These are phyloP conservation scores for Alternaria longipes DNA, from an alignment of 2,329 filamentous ascomycete species.

Conservation along the genomic window DNA sequence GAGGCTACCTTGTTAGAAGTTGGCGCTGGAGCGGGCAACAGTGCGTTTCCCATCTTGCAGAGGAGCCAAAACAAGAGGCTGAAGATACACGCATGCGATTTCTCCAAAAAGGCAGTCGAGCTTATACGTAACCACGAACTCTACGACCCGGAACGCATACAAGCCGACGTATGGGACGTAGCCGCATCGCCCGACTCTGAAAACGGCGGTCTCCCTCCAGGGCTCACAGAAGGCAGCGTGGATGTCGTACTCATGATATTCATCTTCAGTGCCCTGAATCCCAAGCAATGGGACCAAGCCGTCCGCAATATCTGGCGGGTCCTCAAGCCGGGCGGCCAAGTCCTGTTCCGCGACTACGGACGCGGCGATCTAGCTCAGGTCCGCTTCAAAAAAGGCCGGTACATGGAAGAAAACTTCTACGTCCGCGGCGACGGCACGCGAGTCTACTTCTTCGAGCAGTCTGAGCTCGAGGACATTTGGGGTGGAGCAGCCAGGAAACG, in stretches of 20 bases:
- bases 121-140: conserved; percentile 83
- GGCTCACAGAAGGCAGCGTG: conserved; percentile 78
- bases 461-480: conserved; percentile 86
- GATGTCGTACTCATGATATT: conserved; percentile 96
- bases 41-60: conserved; percentile 87
- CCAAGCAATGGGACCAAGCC: conserved; percentile 82
- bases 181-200: conserved; percentile 61
- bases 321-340: conserved; percentile 89
- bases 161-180: conserved; percentile 95
- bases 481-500: conserved; percentile 51
- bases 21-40: conserved; percentile 95
- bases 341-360: conserved; percentile 96
- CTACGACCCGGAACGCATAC: conserved; percentile 76
- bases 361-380: conserved; percentile 96
- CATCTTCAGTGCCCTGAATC: conserved; percentile 92
- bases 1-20: conserved; percentile 82
- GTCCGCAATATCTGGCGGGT: conserved; percentile 82
- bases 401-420: conserved; percentile 97
- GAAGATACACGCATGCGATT: conserved; percentile 93
- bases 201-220: conserved; percentile 72
- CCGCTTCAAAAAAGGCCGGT: conserved; percentile 93
- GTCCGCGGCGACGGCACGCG: conserved; percentile 93
- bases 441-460: conserved; percentile 95
- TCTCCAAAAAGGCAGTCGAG: conserved; percentile 92
- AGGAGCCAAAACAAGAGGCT: conserved; percentile 84